phyloP scores from a whole-genome alignment of 495 filamentous ascomycete genomes.

The Podospora anserina region DNA sequence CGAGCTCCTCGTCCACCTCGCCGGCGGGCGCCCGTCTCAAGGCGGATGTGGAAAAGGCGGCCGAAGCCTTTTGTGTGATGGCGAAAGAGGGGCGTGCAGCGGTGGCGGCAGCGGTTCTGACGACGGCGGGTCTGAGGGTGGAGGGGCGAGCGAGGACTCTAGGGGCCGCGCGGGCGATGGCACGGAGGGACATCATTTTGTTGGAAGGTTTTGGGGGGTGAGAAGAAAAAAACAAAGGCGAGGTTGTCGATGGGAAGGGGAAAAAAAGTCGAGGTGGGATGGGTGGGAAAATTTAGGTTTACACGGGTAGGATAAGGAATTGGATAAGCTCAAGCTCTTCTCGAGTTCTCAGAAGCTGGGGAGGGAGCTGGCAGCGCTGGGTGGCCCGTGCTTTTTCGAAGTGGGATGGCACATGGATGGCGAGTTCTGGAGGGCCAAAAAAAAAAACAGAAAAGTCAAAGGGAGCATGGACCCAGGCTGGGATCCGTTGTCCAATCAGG shows the following conservation, averaged over 20 bases:
- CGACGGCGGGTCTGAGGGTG: constrained; percentile 40
- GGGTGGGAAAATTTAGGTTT: constrained; percentile 6
- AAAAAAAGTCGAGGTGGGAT: constrained; percentile 5
- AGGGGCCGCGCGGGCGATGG: constrained; percentile 67
- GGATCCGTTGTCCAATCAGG: constrained; percentile 11
- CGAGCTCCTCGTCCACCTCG: constrained; percentile 68
- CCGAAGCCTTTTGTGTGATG: constrained; percentile 54
- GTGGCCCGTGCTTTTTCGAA: neutral
- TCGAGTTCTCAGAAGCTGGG: neutral
- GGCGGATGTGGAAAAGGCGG: constrained; percentile 71
- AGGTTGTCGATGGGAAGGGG: neutral
- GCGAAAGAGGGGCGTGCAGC: constrained; percentile 32
- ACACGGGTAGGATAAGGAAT: neutral
- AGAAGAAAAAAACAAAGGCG: neutral
- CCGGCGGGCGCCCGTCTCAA: constrained; percentile 46
- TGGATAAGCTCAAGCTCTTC: neutral
- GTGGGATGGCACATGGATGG: neutral
- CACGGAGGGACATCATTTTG: constrained; percentile 76
- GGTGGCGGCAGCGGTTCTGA: constrained; percentile 29
- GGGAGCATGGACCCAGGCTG: constrained; percentile 3
- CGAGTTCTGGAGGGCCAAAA: neutral
- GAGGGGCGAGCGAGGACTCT: constrained; percentile 62
- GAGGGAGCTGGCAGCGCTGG: neutral
- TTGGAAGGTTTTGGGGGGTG: constrained; percentile 1
- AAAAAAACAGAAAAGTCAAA: neutral